Evolutionary conservation across 2,329 filamentous ascomycete genomes (phyloP).

Genomic region (Colletotrichum ledebouriae): DNA sequence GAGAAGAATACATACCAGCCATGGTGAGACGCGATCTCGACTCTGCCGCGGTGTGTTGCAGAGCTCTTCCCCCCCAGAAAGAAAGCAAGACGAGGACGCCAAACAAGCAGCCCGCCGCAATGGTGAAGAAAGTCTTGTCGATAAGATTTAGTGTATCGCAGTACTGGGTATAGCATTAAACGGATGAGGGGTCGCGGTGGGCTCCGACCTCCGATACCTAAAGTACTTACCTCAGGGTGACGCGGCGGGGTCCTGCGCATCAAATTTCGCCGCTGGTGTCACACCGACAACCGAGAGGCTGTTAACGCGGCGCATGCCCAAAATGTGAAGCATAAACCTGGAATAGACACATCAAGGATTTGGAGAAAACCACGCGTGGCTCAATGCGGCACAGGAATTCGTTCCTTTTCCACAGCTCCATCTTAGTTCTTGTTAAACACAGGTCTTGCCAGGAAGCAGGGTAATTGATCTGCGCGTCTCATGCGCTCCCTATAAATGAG

Average conservation of each 20-base stretch:
- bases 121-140: conserved; percentile 7
- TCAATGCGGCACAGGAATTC: no score
- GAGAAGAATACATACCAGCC: conserved; percentile 43
- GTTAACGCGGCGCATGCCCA: no score
- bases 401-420: no score
- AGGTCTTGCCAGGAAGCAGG: background rate
- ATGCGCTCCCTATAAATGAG: background rate
- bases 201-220: conserved; percentile 29
- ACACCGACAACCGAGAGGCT: no score
- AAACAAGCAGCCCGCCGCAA: background rate
- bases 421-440: no score
- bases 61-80: conserved; percentile 29
- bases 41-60: conserved; percentile 12
- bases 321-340: no score
- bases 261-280: background rate
- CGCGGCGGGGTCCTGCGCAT: conserved; percentile 19
- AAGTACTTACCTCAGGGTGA: background rate
- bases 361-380: no score
- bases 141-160: conserved; percentile 26
- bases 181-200: conserved; percentile 21
- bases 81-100: background rate
- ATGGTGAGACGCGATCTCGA: conserved; percentile 28
- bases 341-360: no score
- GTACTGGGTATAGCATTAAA: conserved; percentile 27
- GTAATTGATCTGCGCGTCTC: background rate